Base-by-base conservation (phyloP, 2,329 filamentous ascomycete genomes). In the Paracorniculantispora psalliotae region DNA sequence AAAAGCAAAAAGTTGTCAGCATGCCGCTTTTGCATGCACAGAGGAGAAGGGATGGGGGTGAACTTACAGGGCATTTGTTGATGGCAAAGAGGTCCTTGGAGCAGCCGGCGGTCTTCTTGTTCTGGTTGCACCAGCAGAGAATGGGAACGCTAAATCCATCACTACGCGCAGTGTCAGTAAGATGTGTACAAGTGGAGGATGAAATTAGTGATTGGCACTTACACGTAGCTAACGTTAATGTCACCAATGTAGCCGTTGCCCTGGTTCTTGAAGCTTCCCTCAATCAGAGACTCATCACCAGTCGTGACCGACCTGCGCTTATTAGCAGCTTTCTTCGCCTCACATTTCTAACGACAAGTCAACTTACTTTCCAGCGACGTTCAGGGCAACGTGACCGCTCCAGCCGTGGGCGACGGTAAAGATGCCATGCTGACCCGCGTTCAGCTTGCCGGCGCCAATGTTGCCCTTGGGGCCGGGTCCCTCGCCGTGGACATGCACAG, bases 271-370 rank as follows among this genome's bases (percentile, higher is more conserved):
- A 62, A 61, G 47, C 59, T 62, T 13, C 53, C 59, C 47, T 61
- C 61, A 13, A 61, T 61, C 39, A 60, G 43, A n/a, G 41, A 57
- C 61, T 60, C 57, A 35, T 62, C 53, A 3, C 61, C 62, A 39
- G 71, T 70, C n/a, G 70, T 58, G 1, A 43, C 58, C 9, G 41
- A 41, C 19, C 57, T 59, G 25, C n/a, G 4, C 3, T 9, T 9
- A 23, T 51, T 33, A 48, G 46, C 28, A 23, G 0, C 17, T 19
- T 4, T 4, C 12, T 21, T n/a, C n/a, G n/a, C 15, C 5, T 33
- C n/a, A 30, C 28, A 15, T 4, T 30, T 30, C 2, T n/a, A n/a
- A n/a, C n/a, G n/a, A n/a, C n/a, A n/a, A n/a, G n/a, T 15, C 8
- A 7, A 41, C 54, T 43, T 47, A 59, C 60, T 23, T 37, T 21